Evolutionary conservation across 352 stramenopile species (phyloP).

Genomic region (Globisporangium middletonii): DNA sequence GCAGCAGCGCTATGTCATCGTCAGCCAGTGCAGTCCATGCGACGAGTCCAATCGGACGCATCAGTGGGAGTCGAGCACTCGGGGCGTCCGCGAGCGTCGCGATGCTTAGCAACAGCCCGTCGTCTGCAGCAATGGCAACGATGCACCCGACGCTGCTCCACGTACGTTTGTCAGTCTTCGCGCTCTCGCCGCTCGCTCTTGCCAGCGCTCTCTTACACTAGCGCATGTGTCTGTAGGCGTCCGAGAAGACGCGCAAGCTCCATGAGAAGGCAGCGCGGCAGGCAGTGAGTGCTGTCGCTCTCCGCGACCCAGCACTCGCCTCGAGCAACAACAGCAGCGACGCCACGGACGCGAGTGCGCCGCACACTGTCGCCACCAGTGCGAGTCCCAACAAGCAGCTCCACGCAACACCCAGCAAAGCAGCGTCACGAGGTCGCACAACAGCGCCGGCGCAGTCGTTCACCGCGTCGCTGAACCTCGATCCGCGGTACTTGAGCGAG

Average conservation of each 20-base stretch:
- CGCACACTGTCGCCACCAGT: neutral
- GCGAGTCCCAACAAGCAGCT: slow-evolving; percentile 7
- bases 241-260: slow-evolving; percentile 48
- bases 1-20: neutral
- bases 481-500: slow-evolving; percentile 65
- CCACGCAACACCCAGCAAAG: neutral
- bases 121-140: neutral
- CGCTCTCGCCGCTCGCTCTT: neutral
- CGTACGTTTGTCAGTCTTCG: slow-evolving; percentile 7
- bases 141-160: slow-evolving; percentile 56
- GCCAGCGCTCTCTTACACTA: neutral
- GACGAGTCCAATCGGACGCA: too few species aligned
- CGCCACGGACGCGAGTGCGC: neutral
- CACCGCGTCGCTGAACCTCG: slow-evolving; percentile 69
- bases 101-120: slow-evolving; percentile 5
- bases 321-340: neutral
- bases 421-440: too few species aligned
- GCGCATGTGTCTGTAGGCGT: slow-evolving; percentile 21
- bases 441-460: slow-evolving; percentile 33
- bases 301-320: slow-evolving; percentile 11
- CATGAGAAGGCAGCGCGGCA: slow-evolving; percentile 22
- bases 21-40: too few species aligned
- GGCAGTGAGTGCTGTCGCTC: slow-evolving; percentile 9
- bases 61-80: slow-evolving; percentile 1
- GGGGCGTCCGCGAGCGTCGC: slow-evolving; percentile 29